These are phyloP conservation scores for Aquilaria sinensis DNA, from an alignment of 345 rosid genomes.

Conservation along the genomic window DNA sequence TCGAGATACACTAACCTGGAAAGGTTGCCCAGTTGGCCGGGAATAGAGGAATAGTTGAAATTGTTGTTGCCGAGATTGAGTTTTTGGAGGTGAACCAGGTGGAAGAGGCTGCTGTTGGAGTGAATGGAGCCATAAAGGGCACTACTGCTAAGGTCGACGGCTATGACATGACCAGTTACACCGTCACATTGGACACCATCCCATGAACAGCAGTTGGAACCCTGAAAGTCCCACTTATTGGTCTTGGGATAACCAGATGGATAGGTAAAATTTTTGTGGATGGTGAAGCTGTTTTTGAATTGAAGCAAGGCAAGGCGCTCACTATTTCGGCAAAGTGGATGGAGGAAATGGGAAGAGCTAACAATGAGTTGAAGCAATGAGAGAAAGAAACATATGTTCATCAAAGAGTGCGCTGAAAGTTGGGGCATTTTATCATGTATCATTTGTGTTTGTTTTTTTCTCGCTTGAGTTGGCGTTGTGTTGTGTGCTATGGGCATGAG, in stretches of 20 bases:
- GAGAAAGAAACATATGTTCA: no score
- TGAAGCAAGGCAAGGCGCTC: slow-evolving; percentile 7
- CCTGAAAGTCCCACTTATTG: slow-evolving; percentile 7
- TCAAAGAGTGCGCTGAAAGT: no score
- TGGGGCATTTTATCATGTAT: no score
- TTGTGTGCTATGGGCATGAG: no score
- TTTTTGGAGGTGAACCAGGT: slow-evolving; percentile 13
- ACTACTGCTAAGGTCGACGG: slow-evolving; percentile 15
- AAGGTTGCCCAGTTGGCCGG: slow-evolving; percentile 7
- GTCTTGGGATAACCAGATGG: slow-evolving; percentile 8
- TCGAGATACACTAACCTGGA: slow-evolving; percentile 11
- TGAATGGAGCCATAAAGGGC: slow-evolving; percentile 14
- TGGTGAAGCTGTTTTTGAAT: slow-evolving; percentile 8
- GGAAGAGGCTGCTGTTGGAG: slow-evolving; percentile 17
- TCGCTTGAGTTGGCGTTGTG: no score
- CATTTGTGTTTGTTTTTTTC: no score
- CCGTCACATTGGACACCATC: slow-evolving; percentile 9
- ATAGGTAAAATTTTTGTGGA: not conserved
- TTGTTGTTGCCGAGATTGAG: slow-evolving; percentile 14
- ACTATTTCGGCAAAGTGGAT: not conserved
- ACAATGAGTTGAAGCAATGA: no score
- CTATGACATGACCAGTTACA: slow-evolving; percentile 13
- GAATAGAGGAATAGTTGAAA: slow-evolving; percentile 10
- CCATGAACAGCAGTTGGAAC: slow-evolving; percentile 11
- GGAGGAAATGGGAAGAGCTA: not conserved